Conservation (phyloP, 441 rosid species). For the Lepidium campestre region DNA sequence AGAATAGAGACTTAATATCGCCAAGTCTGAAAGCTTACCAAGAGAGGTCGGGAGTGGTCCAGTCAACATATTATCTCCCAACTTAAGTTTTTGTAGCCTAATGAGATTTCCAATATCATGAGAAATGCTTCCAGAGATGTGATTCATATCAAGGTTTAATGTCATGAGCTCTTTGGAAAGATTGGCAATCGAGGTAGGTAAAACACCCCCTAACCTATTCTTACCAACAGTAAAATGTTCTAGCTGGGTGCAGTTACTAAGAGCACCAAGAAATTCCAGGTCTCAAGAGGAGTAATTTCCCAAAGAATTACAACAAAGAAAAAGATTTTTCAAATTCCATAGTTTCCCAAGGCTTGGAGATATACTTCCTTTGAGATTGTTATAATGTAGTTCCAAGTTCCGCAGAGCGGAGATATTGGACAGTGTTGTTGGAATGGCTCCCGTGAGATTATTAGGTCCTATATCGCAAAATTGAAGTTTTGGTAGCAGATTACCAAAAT, state of each 20-base stretch:
- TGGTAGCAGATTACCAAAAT: not conserved
- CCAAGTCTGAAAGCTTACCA: not conserved
- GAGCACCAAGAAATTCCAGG: not conserved
- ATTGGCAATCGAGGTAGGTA: not conserved
- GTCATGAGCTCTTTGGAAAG: fast-evolving
- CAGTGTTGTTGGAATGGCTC: not conserved
- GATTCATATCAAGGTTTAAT: not conserved
- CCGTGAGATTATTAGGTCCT: not conserved
- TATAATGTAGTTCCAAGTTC: fast-evolving
- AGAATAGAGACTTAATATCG: fast-evolving
- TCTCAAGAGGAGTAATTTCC: not conserved
- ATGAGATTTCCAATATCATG: not conserved
- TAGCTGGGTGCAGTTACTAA: not conserved
- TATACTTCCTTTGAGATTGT: not conserved
- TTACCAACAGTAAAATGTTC: fast-evolving
- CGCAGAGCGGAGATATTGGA: not conserved
- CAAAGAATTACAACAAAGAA: not conserved
- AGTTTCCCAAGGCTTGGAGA: not conserved
- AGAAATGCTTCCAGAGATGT: not conserved
- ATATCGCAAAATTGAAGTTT: not conserved
- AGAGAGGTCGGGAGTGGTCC: not conserved
- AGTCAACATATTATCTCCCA: fast-evolving
- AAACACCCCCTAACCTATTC: not conserved
- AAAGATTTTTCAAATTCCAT: fast-evolving
- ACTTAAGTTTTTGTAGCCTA: not conserved